phyloP scores from a whole-genome alignment of 2,329 filamentous ascomycete species.

The Aspergillus sp. region DNA sequence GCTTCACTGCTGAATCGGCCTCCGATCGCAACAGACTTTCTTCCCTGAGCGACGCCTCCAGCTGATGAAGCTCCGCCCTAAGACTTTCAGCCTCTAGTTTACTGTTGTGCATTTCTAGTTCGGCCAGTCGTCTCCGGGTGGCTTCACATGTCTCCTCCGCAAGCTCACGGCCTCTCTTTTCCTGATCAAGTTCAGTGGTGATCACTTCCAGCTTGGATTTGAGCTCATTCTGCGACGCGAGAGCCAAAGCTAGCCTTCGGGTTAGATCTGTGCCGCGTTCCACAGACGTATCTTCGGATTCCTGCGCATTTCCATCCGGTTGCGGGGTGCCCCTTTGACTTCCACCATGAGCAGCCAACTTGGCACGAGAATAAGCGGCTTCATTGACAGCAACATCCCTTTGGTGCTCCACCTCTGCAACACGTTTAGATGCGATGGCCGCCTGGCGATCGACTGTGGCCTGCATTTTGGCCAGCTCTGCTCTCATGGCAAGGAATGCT shows the following conservation, averaged over 20 bases:
- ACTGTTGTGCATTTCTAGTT: slow-evolving; percentile 81
- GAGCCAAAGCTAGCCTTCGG: slow-evolving; percentile 76
- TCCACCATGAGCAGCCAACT: slow-evolving; percentile 77
- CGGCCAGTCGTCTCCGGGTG: slow-evolving; percentile 77
- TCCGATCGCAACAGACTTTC: slow-evolving; percentile 77
- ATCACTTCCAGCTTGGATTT: slow-evolving; percentile 72
- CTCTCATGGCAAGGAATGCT: slow-evolving; percentile 86
- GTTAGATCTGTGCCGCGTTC: slow-evolving; percentile 74
- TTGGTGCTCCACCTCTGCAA: slow-evolving; percentile 93
- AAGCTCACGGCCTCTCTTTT: slow-evolving; percentile 76
- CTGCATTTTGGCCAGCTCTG: slow-evolving; percentile 87
- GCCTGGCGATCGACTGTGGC: slow-evolving; percentile 86
- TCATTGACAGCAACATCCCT: slow-evolving; percentile 92
- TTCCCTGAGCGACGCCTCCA: slow-evolving; percentile 76
- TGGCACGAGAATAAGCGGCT: slow-evolving; percentile 92
- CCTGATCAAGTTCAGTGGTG: slow-evolving; percentile 72
- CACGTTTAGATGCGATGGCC: slow-evolving; percentile 78
- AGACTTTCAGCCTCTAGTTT: slow-evolving; percentile 82
- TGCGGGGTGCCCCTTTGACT: slow-evolving; percentile 63
- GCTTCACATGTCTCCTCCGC: slow-evolving; percentile 86
- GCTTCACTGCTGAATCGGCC: slow-evolving; percentile 70
- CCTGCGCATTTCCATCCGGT: slow-evolving; percentile 51
- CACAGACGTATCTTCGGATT: slow-evolving; percentile 59
- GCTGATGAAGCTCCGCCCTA: slow-evolving; percentile 79
- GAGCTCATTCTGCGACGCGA: slow-evolving; percentile 79